Evolutionary conservation across 2,329 filamentous ascomycete genomes (phyloP).

Genomic region (Trichoderma sp.): DNA sequence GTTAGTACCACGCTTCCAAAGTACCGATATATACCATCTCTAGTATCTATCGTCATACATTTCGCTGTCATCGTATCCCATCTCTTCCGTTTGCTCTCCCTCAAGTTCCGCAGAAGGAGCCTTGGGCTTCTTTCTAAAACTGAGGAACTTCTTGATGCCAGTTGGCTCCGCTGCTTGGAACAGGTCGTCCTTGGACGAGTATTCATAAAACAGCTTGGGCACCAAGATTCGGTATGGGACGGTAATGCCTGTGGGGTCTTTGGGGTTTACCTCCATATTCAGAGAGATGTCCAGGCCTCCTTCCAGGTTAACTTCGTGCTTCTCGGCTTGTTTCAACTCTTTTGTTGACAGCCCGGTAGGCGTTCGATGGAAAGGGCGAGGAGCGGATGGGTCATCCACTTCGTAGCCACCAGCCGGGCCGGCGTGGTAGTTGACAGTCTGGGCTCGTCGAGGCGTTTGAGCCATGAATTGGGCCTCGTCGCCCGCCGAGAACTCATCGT

Average conservation of each 20-base stretch:
- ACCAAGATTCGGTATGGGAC: constrained; percentile 83
- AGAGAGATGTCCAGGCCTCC: constrained; percentile 82
- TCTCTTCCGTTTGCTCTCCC: constrained; percentile 26
- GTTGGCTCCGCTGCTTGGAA: constrained; percentile 31
- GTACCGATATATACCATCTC: background rate
- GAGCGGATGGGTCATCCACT: constrained; percentile 25
- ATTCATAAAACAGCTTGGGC: constrained; percentile 68
- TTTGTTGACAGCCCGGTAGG: constrained; percentile 67
- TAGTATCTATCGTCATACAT: constrained; percentile 24
- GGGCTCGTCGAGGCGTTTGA: constrained; percentile 33
- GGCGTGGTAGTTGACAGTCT: constrained; percentile 31
- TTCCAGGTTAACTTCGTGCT: constrained; percentile 69
- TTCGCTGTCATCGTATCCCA: constrained; percentile 28
- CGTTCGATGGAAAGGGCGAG: constrained; percentile 60
- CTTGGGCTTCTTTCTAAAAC: constrained; percentile 41
- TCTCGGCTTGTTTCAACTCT: constrained; percentile 54
- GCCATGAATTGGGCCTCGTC: constrained; percentile 59
- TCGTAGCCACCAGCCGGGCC: constrained; percentile 25
- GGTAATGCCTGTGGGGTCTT: constrained; percentile 84
- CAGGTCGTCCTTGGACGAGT: constrained; percentile 43
- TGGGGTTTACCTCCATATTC: constrained; percentile 83
- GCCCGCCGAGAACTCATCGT: constrained; percentile 52
- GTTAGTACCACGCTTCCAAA: background rate
- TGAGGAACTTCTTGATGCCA: constrained; percentile 47
- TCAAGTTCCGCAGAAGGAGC: constrained; percentile 9